Conservation (phyloP, 2,329 filamentous ascomycete species). For the Nemania bipapillata region DNA sequence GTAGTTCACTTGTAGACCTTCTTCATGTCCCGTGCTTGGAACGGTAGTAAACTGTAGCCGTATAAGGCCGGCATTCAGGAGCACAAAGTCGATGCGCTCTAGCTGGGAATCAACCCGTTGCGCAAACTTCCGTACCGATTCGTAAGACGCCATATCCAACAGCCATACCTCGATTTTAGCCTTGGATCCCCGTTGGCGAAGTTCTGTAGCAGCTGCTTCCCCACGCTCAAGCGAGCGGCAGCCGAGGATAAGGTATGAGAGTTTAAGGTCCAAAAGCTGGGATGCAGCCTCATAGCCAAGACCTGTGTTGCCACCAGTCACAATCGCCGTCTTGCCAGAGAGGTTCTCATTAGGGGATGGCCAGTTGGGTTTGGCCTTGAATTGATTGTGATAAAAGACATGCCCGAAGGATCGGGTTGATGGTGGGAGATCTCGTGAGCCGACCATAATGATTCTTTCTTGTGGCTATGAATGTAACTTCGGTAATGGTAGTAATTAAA, state of each 20-base stretch:
- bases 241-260: slow-evolving; percentile 60
- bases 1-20: slow-evolving; percentile 38
- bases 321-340: slow-evolving; percentile 56
- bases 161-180: slow-evolving; percentile 61
- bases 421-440: slow-evolving; percentile 33
- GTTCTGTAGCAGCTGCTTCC: slow-evolving; percentile 53
- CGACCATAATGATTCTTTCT: slow-evolving; percentile 20
- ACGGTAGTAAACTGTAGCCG: slow-evolving; percentile 8
- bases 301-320: slow-evolving; percentile 63
- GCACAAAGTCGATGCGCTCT: slow-evolving; percentile 35
- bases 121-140: slow-evolving; percentile 58
- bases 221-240: slow-evolving; percentile 59
- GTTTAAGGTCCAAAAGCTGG: slow-evolving; percentile 54
- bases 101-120: slow-evolving; percentile 48
- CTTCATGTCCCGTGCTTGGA: slow-evolving; percentile 35
- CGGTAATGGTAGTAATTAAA: neutral
- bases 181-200: slow-evolving; percentile 47
- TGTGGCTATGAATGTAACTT: neutral
- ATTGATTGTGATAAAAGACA: slow-evolving; percentile 48
- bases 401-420: slow-evolving; percentile 27
- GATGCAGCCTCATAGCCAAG: slow-evolving; percentile 59
- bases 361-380: slow-evolving; percentile 41
- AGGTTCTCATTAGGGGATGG: slow-evolving; percentile 45
- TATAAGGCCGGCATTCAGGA: slow-evolving; percentile 37
- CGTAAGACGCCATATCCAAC: slow-evolving; percentile 61